Conservation (phyloP, 371 early-diverging fungal species). For the Conidiobolus incongruus region DNA sequence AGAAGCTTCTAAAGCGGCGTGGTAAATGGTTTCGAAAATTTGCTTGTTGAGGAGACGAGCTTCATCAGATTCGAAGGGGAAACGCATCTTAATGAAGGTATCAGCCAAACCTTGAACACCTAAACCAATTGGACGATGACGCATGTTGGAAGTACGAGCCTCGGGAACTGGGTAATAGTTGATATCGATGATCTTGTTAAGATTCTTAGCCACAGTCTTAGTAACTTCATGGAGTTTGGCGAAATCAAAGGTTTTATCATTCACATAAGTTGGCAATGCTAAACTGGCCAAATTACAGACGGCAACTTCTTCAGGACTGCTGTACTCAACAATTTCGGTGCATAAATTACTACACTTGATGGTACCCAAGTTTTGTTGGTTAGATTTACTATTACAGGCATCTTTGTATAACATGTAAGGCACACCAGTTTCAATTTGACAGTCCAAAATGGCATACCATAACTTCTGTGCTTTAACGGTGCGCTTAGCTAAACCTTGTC, state of each 20-base stretch:
- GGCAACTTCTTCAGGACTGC: constrained; percentile 89
- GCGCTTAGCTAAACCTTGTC: constrained; percentile 58
- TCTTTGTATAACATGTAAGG: constrained; percentile 99
- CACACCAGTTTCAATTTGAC: constrained; percentile 98
- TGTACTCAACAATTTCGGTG: constrained; percentile 93
- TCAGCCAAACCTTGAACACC: constrained; percentile 98
- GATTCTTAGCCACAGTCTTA: constrained; percentile 72
- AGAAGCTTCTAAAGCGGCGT: constrained; percentile 88
- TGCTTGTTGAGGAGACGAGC: constrained; percentile 72
- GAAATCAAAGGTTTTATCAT: constrained; percentile 40
- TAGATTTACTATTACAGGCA: constrained; percentile 21
- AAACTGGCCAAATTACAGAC: constrained; percentile 98
- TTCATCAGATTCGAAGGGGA: constrained; percentile 88
- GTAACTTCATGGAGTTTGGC: constrained; percentile 46
- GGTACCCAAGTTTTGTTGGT: constrained; percentile 94
- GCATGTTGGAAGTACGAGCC: constrained; percentile 72
- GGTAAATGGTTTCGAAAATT: constrained; percentile 97
- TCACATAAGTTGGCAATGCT: constrained; percentile 83
- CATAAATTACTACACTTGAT: constrained; percentile 74
- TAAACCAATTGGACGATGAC: constrained; percentile 94
- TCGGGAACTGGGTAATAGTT: constrained; percentile 94
- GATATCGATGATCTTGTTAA: constrained; percentile 94
- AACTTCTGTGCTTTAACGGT: constrained; percentile 92
- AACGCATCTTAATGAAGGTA: constrained; percentile 85
- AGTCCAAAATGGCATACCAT: constrained; percentile 94